Evolutionary conservation across 1,284 basidiomycete genomes (phyloP).

Genomic region (Agaricales sp.): DNA sequence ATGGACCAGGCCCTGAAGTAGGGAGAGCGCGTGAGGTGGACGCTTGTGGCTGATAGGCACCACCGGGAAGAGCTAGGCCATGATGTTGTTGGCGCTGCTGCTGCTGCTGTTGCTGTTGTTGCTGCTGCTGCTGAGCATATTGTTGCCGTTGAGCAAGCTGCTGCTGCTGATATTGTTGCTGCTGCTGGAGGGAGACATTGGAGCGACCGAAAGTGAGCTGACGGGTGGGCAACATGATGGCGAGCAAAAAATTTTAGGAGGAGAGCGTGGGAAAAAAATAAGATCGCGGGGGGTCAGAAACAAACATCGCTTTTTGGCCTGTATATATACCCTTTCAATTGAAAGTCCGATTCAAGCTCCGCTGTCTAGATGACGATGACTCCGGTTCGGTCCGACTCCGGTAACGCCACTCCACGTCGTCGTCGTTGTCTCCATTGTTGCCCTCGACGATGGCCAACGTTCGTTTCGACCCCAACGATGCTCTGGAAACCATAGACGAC

Average conservation of each 20-base stretch:
- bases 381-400: not conserved
- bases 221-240: conserved; percentile 46
- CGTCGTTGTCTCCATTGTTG: not conserved
- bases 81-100: conserved; percentile 21
- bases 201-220: conserved; percentile 67
- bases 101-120: conserved; percentile 19
- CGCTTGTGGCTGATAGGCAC: conserved; percentile 22
- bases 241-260: not conserved
- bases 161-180: conserved; percentile 32
- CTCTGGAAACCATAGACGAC: too few relatives aligned
- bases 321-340: not conserved
- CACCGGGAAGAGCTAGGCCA: conserved; percentile 36
- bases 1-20: conserved; percentile 33
- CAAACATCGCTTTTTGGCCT: not conserved
- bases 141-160: conserved; percentile 26
- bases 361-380: not conserved
- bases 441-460: not conserved
- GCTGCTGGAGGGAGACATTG: conserved; percentile 33
- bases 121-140: too few relatives aligned
- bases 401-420: not conserved
- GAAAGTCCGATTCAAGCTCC: not conserved
- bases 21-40: conserved; percentile 33
- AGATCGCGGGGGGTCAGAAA: not conserved
- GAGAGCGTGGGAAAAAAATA: not conserved
- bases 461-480: not conserved